phyloP scores from a whole-genome alignment of 768 basidiomycete genomes.

The Mycena maculata region DNA sequence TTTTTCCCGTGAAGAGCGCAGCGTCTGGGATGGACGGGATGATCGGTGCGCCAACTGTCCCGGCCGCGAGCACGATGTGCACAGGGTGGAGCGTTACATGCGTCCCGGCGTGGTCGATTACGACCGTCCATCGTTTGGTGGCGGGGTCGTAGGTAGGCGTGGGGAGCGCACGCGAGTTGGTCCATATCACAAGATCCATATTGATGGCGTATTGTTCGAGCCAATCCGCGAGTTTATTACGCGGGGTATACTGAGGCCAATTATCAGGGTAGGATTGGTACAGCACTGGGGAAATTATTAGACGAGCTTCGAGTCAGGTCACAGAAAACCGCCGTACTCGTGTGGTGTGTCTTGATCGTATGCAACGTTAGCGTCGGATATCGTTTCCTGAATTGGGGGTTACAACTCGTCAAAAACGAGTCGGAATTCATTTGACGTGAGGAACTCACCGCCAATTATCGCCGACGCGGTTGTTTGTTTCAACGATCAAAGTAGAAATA shows the following conservation, averaged over 20 bases:
- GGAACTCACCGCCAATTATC: constrained; percentile 59
- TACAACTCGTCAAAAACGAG: too few species aligned
- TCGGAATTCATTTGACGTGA: too few species aligned
- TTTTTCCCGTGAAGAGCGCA: constrained; percentile 46
- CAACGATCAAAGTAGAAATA: constrained; percentile 52
- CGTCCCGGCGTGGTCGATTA: constrained; percentile 44
- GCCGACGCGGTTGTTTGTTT: constrained; percentile 48
- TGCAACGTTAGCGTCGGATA: constrained; percentile 58
- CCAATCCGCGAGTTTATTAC: constrained; percentile 57
- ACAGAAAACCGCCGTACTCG: constrained; percentile 41
- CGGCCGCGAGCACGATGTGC: constrained; percentile 56
- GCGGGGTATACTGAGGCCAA: constrained; percentile 56
- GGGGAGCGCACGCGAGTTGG: constrained; percentile 45
- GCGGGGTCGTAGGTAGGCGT: constrained; percentile 47
- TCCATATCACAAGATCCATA: constrained; percentile 59
- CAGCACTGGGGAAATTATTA: constrained; percentile 44
- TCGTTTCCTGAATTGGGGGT: too few species aligned
- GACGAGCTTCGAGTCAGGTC: neutral
- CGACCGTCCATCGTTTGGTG: constrained; percentile 47
- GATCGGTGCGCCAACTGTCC: constrained; percentile 47
- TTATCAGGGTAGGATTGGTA: constrained; percentile 53
- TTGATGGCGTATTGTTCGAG: constrained; percentile 53
- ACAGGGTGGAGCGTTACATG: constrained; percentile 47
- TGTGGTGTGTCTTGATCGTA: constrained; percentile 44
- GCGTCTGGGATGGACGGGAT: constrained; percentile 42